Evolutionary conservation across 257 asterid genomes (phyloP).

Genomic region (Thymus mandschuricus): DNA sequence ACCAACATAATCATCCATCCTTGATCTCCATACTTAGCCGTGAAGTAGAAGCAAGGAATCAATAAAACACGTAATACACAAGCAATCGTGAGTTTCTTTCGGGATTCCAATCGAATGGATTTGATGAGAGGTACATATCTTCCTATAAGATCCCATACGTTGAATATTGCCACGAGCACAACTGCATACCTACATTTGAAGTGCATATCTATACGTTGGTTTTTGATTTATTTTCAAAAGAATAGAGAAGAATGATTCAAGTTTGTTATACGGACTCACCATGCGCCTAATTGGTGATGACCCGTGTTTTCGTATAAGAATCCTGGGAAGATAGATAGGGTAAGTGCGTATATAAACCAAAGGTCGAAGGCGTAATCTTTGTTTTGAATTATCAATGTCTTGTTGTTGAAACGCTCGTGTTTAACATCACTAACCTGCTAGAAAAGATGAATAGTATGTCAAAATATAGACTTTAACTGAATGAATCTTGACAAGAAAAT

Average conservation of each 20-base stretch:
- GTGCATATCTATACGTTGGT: neutral
- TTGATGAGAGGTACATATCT: slow-evolving; percentile 69
- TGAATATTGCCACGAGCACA: slow-evolving; percentile 80
- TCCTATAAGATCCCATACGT: slow-evolving; percentile 61
- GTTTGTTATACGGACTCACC: slow-evolving; percentile 44
- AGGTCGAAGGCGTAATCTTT: slow-evolving; percentile 61
- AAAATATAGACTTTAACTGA: neutral
- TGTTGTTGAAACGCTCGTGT: slow-evolving; percentile 55
- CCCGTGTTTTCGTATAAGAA: slow-evolving; percentile 92
- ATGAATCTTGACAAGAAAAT: neutral
- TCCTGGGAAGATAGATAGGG: slow-evolving; percentile 87
- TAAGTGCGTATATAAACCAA: slow-evolving; percentile 58
- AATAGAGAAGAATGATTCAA: neutral
- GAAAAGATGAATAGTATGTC: neutral
- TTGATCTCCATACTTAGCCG: slow-evolving; percentile 84
- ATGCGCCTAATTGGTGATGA: slow-evolving; percentile 66
- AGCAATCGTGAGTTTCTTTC: slow-evolving; percentile 64
- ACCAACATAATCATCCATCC: slow-evolving; percentile 84
- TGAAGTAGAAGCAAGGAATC: slow-evolving; percentile 84
- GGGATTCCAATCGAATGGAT: slow-evolving; percentile 49
- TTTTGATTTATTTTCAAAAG: neutral
- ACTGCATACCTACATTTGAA: slow-evolving; percentile 63
- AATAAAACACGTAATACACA: slow-evolving; percentile 58
- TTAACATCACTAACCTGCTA: slow-evolving; percentile 44
- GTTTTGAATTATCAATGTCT: slow-evolving; percentile 49